Evolutionary conservation across 352 stramenopile genomes (phyloP), one percentile per base, ranked within the genome.

Genomic region (Pythium insidiosum): DNA sequence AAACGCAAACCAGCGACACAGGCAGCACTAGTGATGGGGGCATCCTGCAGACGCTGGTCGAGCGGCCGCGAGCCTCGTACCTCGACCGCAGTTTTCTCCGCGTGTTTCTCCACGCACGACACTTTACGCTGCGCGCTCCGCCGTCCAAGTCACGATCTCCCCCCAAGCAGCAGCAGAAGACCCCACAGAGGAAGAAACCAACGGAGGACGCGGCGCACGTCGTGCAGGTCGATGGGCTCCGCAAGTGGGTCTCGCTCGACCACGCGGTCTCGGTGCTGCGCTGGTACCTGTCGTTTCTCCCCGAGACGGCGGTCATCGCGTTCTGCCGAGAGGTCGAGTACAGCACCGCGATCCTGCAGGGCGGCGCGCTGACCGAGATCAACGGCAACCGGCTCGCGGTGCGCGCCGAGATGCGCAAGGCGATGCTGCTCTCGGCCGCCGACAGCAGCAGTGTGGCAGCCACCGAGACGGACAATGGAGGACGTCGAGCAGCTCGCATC

Each of bases 241-340:
- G 66, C 31, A 66, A 64, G 41, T 89, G 76, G 76, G 64, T 89
- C 4, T 48, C 71, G 1, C 61, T 89, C 6, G 68, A 85, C 25
- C 73, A 87, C 50, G 72, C 62, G 0, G 69, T 89, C 35, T 39
- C 38, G 4, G 36, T 79, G 11, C 48, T 84, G 24, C 74, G 71
- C 21, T 89, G 73, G 73, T 85, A 73, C 53, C 60, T 85, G 11
- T 73, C 46, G 24, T 84, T 75, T 30, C 34, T 89, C 0, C 51
- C 68, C 1, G 73, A 85, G 18, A 66, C 85, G n/a, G 53, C 28
- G 2, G 51, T 77, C 12, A 68, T 76, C 18, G 37, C 40, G 6
- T 87, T 83, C 42, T 89, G 73, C 22, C 62, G 76, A n/a, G 69
- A 89, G 50, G 67, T 89, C 13, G 76, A 89, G 36, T 53, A 87